phyloP scores from a whole-genome alignment of 345 rosid species.

The Mercurialis annua region DNA sequence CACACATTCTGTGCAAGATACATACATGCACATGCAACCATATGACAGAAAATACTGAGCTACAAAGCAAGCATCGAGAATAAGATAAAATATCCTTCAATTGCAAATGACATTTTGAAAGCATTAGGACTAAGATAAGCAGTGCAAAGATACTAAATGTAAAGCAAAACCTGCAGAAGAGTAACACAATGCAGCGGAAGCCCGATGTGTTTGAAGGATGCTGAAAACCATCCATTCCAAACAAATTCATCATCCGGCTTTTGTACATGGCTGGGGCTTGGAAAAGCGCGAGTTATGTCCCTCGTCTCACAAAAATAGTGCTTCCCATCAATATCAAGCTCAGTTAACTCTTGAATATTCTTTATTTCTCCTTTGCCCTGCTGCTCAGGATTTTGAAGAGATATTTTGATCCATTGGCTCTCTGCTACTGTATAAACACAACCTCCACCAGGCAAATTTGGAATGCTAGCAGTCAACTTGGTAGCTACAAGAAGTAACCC shows the following conservation, averaged over 20 bases:
- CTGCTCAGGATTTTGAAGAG: slow-evolving; percentile 73
- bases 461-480: slow-evolving; percentile 63
- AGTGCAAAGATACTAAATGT: slow-evolving; percentile 25
- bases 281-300: slow-evolving; percentile 87
- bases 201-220: slow-evolving; percentile 67
- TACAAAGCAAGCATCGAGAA: not conserved
- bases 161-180: slow-evolving; percentile 86
- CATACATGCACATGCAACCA: not conserved
- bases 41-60: not conserved
- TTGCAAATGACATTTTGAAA: slow-evolving; percentile 9
- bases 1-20: not conserved
- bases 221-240: slow-evolving; percentile 87
- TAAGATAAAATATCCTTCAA: not conserved
- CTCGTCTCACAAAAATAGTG: slow-evolving; percentile 90
- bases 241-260: slow-evolving; percentile 89
- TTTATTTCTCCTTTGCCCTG: slow-evolving; percentile 88
- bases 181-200: slow-evolving; percentile 63
- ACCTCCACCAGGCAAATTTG: slow-evolving; percentile 89
- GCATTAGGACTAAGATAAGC: slow-evolving; percentile 12
- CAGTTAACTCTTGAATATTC: slow-evolving; percentile 80
- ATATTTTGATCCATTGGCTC: slow-evolving; percentile 85
- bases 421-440: slow-evolving; percentile 74
- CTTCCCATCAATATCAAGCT: slow-evolving; percentile 91
- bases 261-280: slow-evolving; percentile 67
- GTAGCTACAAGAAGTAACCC: slow-evolving; percentile 89